phyloP scores from a whole-genome alignment of 306 rosid genomes.

The Amphicarpaea edgeworthii region DNA sequence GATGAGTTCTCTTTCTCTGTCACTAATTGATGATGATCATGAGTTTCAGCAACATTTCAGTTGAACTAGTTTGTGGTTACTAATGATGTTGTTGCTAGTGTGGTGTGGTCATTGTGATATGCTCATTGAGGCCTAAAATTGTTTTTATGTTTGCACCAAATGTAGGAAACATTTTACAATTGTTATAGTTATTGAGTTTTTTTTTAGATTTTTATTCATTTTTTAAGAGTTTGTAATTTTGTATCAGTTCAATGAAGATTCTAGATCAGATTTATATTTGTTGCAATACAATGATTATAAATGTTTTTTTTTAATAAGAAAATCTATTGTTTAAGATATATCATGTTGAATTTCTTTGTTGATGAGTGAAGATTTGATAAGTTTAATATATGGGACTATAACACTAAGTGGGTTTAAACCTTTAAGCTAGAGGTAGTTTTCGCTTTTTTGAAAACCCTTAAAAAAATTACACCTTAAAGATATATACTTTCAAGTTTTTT shows the following conservation, averaged over 20 bases:
- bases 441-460: too few species aligned
- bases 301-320: neutral
- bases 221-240: neutral
- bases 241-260: neutral
- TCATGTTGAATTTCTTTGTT: too few species aligned
- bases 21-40: slow-evolving; percentile 31
- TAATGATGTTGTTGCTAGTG: neutral
- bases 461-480: too few species aligned
- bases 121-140: neutral
- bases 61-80: neutral
- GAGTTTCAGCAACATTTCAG: neutral
- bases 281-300: neutral
- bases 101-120: neutral
- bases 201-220: neutral
- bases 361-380: too few species aligned
- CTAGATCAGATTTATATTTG: neutral
- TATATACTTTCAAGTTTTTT: too few species aligned
- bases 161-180: neutral
- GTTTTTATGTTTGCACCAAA: neutral
- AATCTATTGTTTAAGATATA: too few species aligned
- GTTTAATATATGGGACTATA: too few species aligned
- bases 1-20: slow-evolving; percentile 62
- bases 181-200: neutral
- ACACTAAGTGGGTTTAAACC: too few species aligned
- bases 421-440: too few species aligned